Evolutionary conservation across 495 filamentous ascomycete genomes (phyloP).

Genomic region (Trypethelium eluteriae): DNA sequence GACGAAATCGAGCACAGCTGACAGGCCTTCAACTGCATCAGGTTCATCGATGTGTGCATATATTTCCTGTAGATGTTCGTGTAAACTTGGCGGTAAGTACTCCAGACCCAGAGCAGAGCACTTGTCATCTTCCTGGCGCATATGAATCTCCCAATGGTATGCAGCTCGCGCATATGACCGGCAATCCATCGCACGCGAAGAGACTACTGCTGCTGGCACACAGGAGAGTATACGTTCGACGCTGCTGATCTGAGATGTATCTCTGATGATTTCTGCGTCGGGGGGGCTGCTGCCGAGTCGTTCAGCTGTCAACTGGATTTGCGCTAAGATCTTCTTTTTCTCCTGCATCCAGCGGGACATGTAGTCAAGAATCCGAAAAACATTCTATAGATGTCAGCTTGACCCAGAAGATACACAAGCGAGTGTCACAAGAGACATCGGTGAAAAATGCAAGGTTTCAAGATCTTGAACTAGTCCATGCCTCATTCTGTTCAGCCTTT

Average conservation of each 20-base stretch:
- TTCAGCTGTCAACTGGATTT: conserved; percentile 27
- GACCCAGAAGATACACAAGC: not conserved
- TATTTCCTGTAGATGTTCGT: conserved; percentile 77
- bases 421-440: too few species aligned
- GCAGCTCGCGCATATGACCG: conserved; percentile 85
- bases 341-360: conserved; percentile 80
- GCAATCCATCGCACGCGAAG: conserved; percentile 78
- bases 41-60: conserved; percentile 97
- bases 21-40: conserved; percentile 92
- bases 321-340: conserved; percentile 52
- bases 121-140: conserved; percentile 47
- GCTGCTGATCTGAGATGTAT: conserved; percentile 47
- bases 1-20: conserved; percentile 68
- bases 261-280: conserved; percentile 32
- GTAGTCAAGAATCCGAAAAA: conserved; percentile 88
- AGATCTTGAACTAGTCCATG: too few species aligned
- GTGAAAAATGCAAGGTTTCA: too few species aligned
- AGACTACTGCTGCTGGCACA: conserved; percentile 80
- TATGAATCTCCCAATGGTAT: conserved; percentile 89
- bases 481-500: too few species aligned
- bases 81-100: conserved; percentile 43
- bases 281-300: conserved; percentile 27
- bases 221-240: conserved; percentile 56
- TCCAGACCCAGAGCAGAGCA: conserved; percentile 11
- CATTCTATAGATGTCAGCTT: conserved; percentile 46